Base-by-base conservation (phyloP, 1,139 yeast species). In the Williopsis jadinii region DNA sequence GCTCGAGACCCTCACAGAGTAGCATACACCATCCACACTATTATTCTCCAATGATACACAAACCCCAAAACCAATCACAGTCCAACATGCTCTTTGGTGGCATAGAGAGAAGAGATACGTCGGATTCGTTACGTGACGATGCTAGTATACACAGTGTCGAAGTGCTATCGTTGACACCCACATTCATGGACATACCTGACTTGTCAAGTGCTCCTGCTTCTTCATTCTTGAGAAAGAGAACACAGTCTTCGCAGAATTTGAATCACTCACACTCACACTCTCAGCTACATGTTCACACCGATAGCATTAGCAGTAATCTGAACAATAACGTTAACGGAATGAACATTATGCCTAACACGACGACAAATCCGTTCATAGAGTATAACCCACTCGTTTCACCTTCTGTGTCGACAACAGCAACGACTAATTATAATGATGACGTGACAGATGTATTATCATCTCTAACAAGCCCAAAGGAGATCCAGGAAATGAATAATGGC, bases 161-260 rank as follows among this genome's bases (percentile, higher is more conserved):
- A 44, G 68, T 62, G 3, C 41, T 64, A 11, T 61, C 67, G 0
- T 39, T 65, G 31, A 64, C 67, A 3, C 68, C 69, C 11, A 59
- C 65, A 36, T 64, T 64, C 38, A 56, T 62, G 59, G 69, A 65
- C 45, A 35, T 46, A 6, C 49, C 49, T 5, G 32, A 26, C 13
- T 19, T 32, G 11, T n/a, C 35, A 28, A 11, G 8, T 11, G 11
- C 30, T 5, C 40, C 35, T 43, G 44, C 3, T 27, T 39, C 36
- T 26, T 27, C 35, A 4, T 19, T 19, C 24, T 19, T 19, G 24
- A 13, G 12, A n/a, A 28, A 9, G 12, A 28, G 30, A 28, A 28
- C 30, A 28, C 11, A n/a, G 5, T 28, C 30, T n/a, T 11, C 12
- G 11, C 30, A 28, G 30, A 28, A 28, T n/a, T 28, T 28, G 12